phyloP scores from a whole-genome alignment of 768 basidiomycete genomes.

The Multifurca ochricompacta region DNA sequence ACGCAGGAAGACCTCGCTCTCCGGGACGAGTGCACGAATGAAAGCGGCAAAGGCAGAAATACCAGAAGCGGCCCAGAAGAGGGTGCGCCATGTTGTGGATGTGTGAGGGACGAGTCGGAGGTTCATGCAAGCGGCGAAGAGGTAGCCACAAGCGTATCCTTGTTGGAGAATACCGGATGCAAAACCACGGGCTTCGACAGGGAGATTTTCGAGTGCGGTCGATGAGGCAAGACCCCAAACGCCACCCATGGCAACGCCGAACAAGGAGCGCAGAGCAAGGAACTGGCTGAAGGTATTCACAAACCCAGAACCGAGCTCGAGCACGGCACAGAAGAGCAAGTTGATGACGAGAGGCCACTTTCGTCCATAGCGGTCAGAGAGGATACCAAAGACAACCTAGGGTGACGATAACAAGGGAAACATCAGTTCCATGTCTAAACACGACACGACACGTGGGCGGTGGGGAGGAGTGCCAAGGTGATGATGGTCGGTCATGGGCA shows the following conservation, averaged over 20 bases:
- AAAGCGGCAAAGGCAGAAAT: slow-evolving; percentile 63
- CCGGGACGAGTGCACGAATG: slow-evolving; percentile 63
- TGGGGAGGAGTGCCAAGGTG: too few species aligned
- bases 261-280: slow-evolving; percentile 76
- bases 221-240: slow-evolving; percentile 82
- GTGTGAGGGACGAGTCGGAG: slow-evolving; percentile 45
- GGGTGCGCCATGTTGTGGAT: slow-evolving; percentile 48
- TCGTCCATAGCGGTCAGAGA: slow-evolving; percentile 82
- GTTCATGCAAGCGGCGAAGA: slow-evolving; percentile 80
- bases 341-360: slow-evolving; percentile 89
- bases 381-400: slow-evolving; percentile 65
- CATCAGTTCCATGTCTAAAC: neutral
- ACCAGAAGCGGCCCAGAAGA: slow-evolving; percentile 81
- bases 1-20: slow-evolving; percentile 64
- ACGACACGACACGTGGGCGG: neutral
- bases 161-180: slow-evolving; percentile 81
- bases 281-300: slow-evolving; percentile 69
- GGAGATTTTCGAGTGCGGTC: slow-evolving; percentile 84
- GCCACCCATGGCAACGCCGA: slow-evolving; percentile 85
- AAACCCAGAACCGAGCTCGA: slow-evolving; percentile 80
- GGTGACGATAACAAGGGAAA: neutral
- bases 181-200: slow-evolving; percentile 81
- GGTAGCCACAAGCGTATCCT: slow-evolving; percentile 85
- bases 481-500: too few species aligned
- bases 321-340: slow-evolving; percentile 58